Percentiles rank a stretch among this genome's conserved stretches.
Evolutionary conservation across 2,329 filamentous ascomycete genomes (phyloP).

Genomic region (Lasiodiplodia sp.): DNA sequence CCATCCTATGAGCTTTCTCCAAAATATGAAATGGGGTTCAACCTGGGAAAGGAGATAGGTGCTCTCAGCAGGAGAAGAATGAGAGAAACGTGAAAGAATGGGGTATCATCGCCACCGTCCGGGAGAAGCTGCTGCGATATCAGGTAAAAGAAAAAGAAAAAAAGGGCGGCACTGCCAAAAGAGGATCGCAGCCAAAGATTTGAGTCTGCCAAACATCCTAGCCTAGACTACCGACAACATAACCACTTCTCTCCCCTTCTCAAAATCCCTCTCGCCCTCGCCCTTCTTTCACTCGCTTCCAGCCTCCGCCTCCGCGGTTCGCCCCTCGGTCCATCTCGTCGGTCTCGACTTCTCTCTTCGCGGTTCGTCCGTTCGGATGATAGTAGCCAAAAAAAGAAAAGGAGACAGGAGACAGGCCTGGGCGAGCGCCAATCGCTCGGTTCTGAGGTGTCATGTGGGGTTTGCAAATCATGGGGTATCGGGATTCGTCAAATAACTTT

Average conservation of each 20-base stretch:
- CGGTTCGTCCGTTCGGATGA: slow-evolving; percentile 25
- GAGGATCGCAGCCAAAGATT: slow-evolving; percentile 28
- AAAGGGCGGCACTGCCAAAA: slow-evolving; percentile 18
- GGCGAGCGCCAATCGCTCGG: slow-evolving; percentile 31
- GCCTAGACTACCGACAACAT: slow-evolving; percentile 32
- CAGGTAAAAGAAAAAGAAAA: not conserved
- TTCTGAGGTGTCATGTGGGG: slow-evolving; percentile 37
- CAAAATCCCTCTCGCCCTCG: slow-evolving; percentile 30
- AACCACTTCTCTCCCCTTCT: slow-evolving; percentile 31
- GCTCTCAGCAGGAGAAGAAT: not conserved
- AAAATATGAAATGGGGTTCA: not conserved
- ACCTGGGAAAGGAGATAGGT: not conserved
- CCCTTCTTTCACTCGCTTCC: slow-evolving; percentile 31
- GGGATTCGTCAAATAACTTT: slow-evolving; percentile 47
- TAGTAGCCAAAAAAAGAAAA: slow-evolving; percentile 30
- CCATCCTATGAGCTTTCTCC: not conserved
- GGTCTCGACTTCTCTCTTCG: slow-evolving; percentile 15
- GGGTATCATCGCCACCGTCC: slow-evolving; percentile 24
- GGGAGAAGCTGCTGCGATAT: slow-evolving; percentile 14
- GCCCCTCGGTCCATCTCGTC: slow-evolving; percentile 23
- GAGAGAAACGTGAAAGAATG: not conserved
- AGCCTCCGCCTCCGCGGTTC: slow-evolving; percentile 30
- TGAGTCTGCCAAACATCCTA: slow-evolving; percentile 31
- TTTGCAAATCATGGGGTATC: slow-evolving; percentile 53
- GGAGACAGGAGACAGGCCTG: slow-evolving; percentile 28